phyloP scores from a whole-genome alignment of 176 grass and related monocot species.

The Elaeis guineensis region DNA sequence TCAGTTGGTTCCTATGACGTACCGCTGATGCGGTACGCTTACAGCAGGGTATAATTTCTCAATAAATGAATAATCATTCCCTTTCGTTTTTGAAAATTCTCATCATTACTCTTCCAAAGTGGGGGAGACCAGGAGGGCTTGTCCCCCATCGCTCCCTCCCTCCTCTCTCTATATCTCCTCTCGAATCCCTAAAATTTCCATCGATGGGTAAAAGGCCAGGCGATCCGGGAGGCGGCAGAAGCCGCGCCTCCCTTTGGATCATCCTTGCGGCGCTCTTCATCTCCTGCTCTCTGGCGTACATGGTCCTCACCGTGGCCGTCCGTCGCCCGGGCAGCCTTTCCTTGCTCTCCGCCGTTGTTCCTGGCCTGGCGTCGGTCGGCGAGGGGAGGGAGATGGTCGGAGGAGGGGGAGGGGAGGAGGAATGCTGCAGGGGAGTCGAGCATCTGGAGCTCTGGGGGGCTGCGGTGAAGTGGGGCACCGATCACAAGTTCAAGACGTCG shows the following conservation, averaged over 20 bases:
- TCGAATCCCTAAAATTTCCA: background rate
- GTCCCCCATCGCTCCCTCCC: too few species aligned
- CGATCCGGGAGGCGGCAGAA: background rate
- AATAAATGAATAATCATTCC: too few species aligned
- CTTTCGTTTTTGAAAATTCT: too few species aligned
- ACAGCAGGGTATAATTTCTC: too few species aligned
- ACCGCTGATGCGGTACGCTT: too few species aligned
- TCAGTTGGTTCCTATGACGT: too few species aligned
- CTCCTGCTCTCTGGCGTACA: slow-evolving; percentile 28
- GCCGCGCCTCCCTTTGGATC: background rate
- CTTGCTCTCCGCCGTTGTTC: background rate
- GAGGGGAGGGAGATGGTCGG: slow-evolving; percentile 13
- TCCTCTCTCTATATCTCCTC: too few species aligned
- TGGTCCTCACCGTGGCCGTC: slow-evolving; percentile 20
- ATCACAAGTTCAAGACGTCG: slow-evolving; percentile 44
- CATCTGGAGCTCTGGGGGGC: slow-evolving; percentile 73
- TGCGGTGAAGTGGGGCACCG: slow-evolving; percentile 49
- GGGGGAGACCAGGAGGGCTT: too few species aligned
- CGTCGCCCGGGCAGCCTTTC: background rate
- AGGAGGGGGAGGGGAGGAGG: slow-evolving; percentile 12
- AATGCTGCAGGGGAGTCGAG: slow-evolving; percentile 48
- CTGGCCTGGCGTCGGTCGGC: background rate
- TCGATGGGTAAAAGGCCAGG: background rate
- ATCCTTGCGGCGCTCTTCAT: slow-evolving; percentile 9
- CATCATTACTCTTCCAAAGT: too few species aligned